Evolutionary conservation across 331 rosid genomes (phyloP), one percentile per base, ranked within the genome.

Genomic region (Quercus tomentella): DNA sequence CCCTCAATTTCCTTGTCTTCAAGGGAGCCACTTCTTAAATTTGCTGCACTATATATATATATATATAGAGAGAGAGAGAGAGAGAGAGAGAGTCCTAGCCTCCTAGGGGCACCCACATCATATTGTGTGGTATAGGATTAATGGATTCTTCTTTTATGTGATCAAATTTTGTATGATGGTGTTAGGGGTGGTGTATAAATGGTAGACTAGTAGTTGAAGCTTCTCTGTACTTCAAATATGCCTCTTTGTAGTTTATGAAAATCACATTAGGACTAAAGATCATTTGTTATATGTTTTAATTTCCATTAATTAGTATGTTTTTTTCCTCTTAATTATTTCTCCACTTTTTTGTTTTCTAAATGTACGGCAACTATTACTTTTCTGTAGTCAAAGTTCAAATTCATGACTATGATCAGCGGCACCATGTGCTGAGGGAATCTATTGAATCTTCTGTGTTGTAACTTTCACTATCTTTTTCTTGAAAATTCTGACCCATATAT

Each of bases 1-100:
- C 97, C 56, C 91, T 90, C 82, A 77, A 89, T 81, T 92, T 92
- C 63, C 96, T 91, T 4, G 83, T 88, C 82, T 92, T 79, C 78
- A 90, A 87, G 75, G 90, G 84, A 35, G 75, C 84, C 55, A 33
- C 85, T 56, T 83, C 87, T 72, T 89, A 57, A 80, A 65, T 57
- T 41, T 22, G 17, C 56, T 51, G 12, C 67, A 7, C 54, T 37
- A 37, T 37, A 37, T 37, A 28, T 26, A 68, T 43, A 37, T 16
- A 26, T 2, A 62, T 28, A 15, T 3, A 30, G 3, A 15, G 2
- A 26, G 1, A 14, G 8, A 54, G 43, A 60, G 35, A 56, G 35
- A 26, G 22, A 15, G 4, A 15, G 9, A 43, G 43, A 10, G 67
- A 35, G 31, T 43, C 72, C 25, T 45, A 18, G 16, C 5, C 1